Evolutionary conservation across 2,329 filamentous ascomycete species (phyloP).

Genomic region (Exophiala sp.): DNA sequence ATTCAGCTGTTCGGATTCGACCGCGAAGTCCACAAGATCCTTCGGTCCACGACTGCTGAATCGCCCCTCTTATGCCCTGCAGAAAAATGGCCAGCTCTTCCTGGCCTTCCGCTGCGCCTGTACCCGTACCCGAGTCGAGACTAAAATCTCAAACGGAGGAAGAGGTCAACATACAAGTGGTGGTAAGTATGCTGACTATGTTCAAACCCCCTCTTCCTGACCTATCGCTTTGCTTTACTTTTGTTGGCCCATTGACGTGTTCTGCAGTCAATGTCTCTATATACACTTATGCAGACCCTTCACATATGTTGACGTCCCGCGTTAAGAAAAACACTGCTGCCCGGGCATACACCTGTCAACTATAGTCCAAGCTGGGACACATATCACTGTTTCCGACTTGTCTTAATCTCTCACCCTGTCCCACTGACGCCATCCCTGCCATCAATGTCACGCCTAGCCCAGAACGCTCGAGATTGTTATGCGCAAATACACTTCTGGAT

Average conservation of each 20-base stretch:
- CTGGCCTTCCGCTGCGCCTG: no score
- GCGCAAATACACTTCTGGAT: slow-evolving; percentile 1
- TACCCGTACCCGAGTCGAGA: no score
- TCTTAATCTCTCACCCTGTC: slow-evolving; percentile 17
- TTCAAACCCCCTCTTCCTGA: no score
- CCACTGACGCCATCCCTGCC: slow-evolving; percentile 12
- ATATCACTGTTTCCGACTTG: slow-evolving; percentile 2
- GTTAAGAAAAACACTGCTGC: neutral
- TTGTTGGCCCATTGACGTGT: no score
- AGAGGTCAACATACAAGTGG: no score
- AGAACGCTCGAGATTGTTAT: slow-evolving; percentile 13
- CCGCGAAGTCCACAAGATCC: neutral
- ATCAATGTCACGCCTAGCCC: slow-evolving; percentile 9
- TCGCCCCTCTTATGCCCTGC: no score
- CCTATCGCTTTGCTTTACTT: neutral
- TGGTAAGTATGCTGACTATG: no score
- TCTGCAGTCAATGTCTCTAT: neutral
- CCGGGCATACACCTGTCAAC: neutral
- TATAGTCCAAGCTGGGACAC: neutral
- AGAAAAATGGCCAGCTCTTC: neutral
- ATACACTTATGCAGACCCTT: slow-evolving; percentile 5
- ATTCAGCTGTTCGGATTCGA: neutral
- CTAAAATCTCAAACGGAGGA: no score
- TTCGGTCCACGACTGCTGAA: neutral
- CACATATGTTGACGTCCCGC: neutral